A percentile compares a stretch with the other conserved stretches of the same genome.
Conservation (phyloP, 1,284 basidiomycete genomes). For the Apiotrichum montevideense region DNA sequence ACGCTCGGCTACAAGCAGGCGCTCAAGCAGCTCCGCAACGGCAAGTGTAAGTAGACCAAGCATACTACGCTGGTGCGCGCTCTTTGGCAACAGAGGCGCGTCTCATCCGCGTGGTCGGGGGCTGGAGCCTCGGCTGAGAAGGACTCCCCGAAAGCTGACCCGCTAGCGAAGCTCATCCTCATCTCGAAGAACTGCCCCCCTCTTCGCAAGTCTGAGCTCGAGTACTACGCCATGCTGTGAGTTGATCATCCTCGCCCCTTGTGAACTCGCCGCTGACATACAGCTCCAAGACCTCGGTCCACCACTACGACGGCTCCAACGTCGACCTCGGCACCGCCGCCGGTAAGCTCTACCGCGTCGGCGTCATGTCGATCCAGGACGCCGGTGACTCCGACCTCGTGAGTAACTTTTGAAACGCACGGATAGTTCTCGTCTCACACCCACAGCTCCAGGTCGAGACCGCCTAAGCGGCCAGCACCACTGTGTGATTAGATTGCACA, state of each 20-base stretch:
- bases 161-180: slow-evolving; percentile 89
- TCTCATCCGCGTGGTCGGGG: slow-evolving; percentile 2
- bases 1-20: slow-evolving; percentile 92
- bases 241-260: no score
- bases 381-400: slow-evolving; percentile 93
- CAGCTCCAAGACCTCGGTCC: slow-evolving; percentile 85
- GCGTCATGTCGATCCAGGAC: slow-evolving; percentile 96
- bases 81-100: background rate
- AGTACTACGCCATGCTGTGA: slow-evolving; percentile 98
- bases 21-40: slow-evolving; percentile 95
- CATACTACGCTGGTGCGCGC: background rate
- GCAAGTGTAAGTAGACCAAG: slow-evolving; percentile 72
- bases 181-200: slow-evolving; percentile 99
- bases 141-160: slow-evolving; percentile 67
- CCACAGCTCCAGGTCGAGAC: slow-evolving; percentile 38
- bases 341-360: slow-evolving; percentile 98
- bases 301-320: slow-evolving; percentile 96
- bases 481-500: background rate
- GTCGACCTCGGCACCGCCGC: slow-evolving; percentile 97
- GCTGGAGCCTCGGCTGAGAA: slow-evolving; percentile 70
- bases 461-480: slow-evolving; percentile 21
- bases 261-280: background rate
- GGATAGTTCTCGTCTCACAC: background rate
- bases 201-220: slow-evolving; percentile 96
- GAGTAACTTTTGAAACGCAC: slow-evolving; percentile 23